Conservation (phyloP, 345 rosid genomes). For the Brassica juncea region DNA sequence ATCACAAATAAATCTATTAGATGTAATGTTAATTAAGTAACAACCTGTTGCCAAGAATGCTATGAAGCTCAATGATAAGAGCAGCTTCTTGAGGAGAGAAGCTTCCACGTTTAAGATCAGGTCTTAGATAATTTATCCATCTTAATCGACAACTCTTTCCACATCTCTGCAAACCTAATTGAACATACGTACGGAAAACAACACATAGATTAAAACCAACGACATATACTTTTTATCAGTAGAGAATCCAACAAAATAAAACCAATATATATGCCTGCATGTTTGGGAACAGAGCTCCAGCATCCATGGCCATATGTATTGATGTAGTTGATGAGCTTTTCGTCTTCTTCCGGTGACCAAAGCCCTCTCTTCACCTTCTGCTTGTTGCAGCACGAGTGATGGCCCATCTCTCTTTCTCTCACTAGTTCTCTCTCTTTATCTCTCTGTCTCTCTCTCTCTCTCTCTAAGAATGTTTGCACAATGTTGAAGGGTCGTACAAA, state of each 20-base stretch:
- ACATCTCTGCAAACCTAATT: constrained; percentile 84
- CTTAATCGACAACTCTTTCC: constrained; percentile 97
- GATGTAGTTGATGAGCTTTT: constrained; percentile 91
- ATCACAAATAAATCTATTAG: background rate
- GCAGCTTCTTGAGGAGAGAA: constrained; percentile 96
- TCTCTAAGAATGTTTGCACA: constrained; percentile 36
- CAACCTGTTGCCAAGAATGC: constrained; percentile 90
- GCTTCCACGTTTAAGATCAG: constrained; percentile 94
- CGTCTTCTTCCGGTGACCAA: constrained; percentile 99
- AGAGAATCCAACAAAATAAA: constrained; percentile 3
- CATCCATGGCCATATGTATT: constrained; percentile 94
- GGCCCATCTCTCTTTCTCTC: constrained; percentile 42
- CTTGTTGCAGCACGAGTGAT: constrained; percentile 97
- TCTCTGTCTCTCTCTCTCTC: background rate
- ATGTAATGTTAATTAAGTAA: constrained; percentile 8
- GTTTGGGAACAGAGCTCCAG: constrained; percentile 99
- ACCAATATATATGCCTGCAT: constrained; percentile 56
- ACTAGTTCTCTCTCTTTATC: background rate
- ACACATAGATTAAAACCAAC: background rate
- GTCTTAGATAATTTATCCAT: constrained; percentile 95
- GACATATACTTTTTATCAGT: background rate
- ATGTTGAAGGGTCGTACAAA: constrained; percentile 22
- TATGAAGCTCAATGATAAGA: constrained; percentile 90
- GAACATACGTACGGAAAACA: background rate
- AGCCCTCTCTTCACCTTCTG: constrained; percentile 98